phyloP scores from a whole-genome alignment of 2,329 filamentous ascomycete genomes.

The Cladophialophora bantiana region DNA sequence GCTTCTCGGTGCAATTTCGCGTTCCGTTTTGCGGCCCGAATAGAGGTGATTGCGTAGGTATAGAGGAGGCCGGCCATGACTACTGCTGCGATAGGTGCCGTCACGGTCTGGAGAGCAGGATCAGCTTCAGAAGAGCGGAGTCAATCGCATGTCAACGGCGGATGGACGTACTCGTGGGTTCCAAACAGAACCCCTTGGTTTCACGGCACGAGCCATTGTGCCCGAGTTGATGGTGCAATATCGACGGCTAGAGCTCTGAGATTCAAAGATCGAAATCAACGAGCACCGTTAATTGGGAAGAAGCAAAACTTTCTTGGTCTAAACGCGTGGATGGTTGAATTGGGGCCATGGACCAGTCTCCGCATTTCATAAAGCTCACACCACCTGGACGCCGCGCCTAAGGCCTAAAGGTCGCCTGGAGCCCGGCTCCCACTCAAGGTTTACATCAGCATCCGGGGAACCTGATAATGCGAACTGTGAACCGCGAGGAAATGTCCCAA shows the following conservation, averaged over 20 bases:
- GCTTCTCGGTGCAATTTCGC: slow-evolving; percentile 61
- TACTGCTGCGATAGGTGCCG: slow-evolving; percentile 68
- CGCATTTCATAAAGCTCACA: slow-evolving; percentile 2
- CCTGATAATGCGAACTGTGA: background rate
- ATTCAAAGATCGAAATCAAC: background rate
- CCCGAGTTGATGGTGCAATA: background rate
- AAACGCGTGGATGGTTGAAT: background rate
- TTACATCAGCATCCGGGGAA: slow-evolving; percentile 8
- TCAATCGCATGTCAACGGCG: background rate
- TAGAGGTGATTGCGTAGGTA: slow-evolving; percentile 69
- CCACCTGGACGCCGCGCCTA: background rate
- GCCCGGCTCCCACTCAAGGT: background rate
- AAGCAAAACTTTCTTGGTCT: background rate
- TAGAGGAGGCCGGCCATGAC: slow-evolving; percentile 68
- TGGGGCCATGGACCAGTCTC: background rate
- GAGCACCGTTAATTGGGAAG: background rate
- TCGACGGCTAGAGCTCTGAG: background rate
- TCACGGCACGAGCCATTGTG: slow-evolving; percentile 27
- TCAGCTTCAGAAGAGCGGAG: slow-evolving; percentile 13
- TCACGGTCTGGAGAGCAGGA: slow-evolving; percentile 53
- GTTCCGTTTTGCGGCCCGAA: slow-evolving; percentile 70
- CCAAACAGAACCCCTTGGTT: slow-evolving; percentile 24
- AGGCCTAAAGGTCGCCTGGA: background rate
- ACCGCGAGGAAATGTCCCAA: background rate
- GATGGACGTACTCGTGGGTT: slow-evolving; percentile 30